These are phyloP conservation scores for Mycena polygramma DNA, from an alignment of 768 basidiomycete genomes.

Conservation along the genomic window DNA sequence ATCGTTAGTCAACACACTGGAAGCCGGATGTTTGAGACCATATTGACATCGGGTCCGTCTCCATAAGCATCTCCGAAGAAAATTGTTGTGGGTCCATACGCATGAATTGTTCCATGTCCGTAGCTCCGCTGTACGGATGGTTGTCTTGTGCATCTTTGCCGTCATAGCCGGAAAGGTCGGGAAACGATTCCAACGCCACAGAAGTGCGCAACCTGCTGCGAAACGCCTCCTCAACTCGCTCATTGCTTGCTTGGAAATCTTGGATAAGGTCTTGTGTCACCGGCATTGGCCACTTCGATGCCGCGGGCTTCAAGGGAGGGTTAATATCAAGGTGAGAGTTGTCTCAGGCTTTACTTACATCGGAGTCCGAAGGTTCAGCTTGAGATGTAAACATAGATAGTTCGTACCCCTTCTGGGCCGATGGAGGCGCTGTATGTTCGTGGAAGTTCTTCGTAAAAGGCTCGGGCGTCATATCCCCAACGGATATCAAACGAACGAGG, in stretches of 20 bases:
- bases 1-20: constrained; percentile 65
- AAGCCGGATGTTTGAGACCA: constrained; percentile 74
- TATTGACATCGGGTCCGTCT: constrained; percentile 69
- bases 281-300: constrained; percentile 13
- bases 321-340: background rate
- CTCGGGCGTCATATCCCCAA: constrained; percentile 29
- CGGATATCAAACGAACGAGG: constrained; percentile 33
- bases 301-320: constrained; percentile 11
- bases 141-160: background rate
- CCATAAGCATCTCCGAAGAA: constrained; percentile 41
- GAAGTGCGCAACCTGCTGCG: constrained; percentile 11
- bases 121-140: background rate
- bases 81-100: constrained; percentile 42
- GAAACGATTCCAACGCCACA: constrained; percentile 14
- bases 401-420: constrained; percentile 31
- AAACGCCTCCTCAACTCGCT: constrained; percentile 5
- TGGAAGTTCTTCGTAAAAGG: constrained; percentile 8
- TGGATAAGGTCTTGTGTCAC: constrained; percentile 13
- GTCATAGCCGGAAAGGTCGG: background rate
- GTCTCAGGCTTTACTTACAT: constrained; percentile 6
- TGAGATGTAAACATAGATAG: constrained; percentile 26
- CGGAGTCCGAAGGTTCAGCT: background rate
- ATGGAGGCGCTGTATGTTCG: constrained; percentile 25
- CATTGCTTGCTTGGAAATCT: constrained; percentile 23
- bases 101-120: constrained; percentile 40